Conservation (phyloP, 148 eudicot species). For the Dianthus caryophyllus region DNA sequence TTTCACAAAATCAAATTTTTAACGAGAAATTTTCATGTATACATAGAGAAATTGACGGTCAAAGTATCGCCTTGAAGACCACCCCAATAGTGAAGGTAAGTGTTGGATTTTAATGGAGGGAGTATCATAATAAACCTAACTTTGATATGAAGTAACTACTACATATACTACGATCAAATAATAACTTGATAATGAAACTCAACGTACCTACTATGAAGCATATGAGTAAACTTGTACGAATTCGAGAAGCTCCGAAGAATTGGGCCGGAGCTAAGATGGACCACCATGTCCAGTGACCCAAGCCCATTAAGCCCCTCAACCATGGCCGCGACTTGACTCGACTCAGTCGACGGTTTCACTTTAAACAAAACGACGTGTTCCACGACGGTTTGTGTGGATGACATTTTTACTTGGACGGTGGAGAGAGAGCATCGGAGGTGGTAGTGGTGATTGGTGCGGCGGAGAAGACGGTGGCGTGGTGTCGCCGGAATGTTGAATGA, state of each 20-base stretch:
- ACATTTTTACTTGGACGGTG: conserved; percentile 41
- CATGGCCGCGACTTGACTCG: conserved; percentile 46
- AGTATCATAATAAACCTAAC: not conserved
- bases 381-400: conserved; percentile 31
- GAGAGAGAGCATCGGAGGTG: conserved; percentile 16
- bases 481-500: too few relatives aligned
- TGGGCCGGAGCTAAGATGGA: conserved; percentile 54
- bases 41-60: too few relatives aligned
- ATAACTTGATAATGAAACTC: too few relatives aligned
- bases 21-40: too few relatives aligned
- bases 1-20: too few relatives aligned
- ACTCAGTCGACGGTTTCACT: conserved; percentile 43
- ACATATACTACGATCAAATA: too few relatives aligned
- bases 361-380: conserved; percentile 83
- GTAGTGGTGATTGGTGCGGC: conserved; percentile 13
- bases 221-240: conserved; percentile 68
- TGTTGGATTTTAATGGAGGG: too few relatives aligned
- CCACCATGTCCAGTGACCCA: conserved; percentile 39
- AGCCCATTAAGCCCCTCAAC: conserved; percentile 49
- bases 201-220: conserved; percentile 54
- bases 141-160: too few relatives aligned
- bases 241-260: conserved; percentile 35
- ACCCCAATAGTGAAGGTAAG: too few relatives aligned
- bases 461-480: conserved; percentile 14
- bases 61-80: too few relatives aligned